Evolutionary conservation across 2,329 filamentous ascomycete species (phyloP).

Genomic region (Trichoderma polysporum): DNA sequence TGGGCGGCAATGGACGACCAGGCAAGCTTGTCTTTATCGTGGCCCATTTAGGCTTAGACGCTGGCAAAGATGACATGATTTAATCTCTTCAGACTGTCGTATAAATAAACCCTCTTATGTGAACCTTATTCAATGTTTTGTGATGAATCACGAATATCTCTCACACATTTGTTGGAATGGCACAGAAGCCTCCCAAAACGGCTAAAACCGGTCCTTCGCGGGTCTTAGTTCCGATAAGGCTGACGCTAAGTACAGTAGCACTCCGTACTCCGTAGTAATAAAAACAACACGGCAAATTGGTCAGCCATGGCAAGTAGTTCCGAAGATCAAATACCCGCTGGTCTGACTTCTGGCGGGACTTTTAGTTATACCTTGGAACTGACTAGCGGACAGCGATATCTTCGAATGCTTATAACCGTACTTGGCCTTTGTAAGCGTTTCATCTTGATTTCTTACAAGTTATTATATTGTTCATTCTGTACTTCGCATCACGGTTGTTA

Average conservation of each 20-base stretch:
- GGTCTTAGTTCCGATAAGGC: not conserved
- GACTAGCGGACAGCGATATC: not conserved
- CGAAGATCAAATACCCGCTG: not conserved
- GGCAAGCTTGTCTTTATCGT: not conserved
- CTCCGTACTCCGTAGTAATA: too few species aligned
- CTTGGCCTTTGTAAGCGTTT: too few species aligned
- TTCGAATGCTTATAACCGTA: too few species aligned
- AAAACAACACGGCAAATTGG: not conserved
- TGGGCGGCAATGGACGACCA: not conserved
- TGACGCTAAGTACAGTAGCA: not conserved
- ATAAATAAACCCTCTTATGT: not conserved
- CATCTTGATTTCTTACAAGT: too few species aligned
- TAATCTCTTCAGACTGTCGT: not conserved
- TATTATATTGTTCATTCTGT: too few species aligned
- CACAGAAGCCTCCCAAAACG: not conserved
- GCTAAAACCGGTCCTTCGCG: not conserved
- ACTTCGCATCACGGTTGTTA: too few species aligned
- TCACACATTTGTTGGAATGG: not conserved
- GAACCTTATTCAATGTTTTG: not conserved
- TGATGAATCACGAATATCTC: slow-evolving; percentile 1
- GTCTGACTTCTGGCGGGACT: not conserved
- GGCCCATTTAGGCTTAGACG: not conserved
- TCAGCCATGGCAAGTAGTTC: too few species aligned
- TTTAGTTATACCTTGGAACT: not conserved
- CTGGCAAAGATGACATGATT: not conserved